Evolutionary conservation across 73 alveolate genomes (phyloP), one percentile per base, ranked within the genome.

Genomic region (Blepharisma stoltei): DNA sequence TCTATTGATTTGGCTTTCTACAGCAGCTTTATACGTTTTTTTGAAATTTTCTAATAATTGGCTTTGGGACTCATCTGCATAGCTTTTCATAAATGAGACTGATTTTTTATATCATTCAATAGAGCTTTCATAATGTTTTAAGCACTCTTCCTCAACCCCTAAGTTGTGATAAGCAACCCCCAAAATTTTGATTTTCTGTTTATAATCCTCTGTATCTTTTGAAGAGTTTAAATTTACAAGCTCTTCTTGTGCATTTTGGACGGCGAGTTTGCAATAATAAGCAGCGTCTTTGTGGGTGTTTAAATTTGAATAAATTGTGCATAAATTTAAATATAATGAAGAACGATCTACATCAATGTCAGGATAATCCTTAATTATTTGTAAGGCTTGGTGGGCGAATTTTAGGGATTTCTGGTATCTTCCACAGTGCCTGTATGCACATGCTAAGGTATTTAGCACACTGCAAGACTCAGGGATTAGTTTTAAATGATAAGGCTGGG

Each of bases 121-220:
- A 69, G 67, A 18, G 18, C 11, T 7, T 43, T 69, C 79, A 43
- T 69, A 69, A 25, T 69, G 55, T 41, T 88, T 87, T 44, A 91
- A 76, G 66, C 66, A 87, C 50, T 91, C 97, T 68, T 89, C 70
- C 82, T 91, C 97, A 3, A 91, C 95, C 6, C 93, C 97, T 41
- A 91, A 55, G 49, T 91, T 91, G 71, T 91, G 97, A 82, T 89
- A 91, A 20, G 96, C 92, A 49, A 91, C 91, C 0, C 93, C 94
- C 32, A 91, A 78, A 4, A 91, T 88, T 21, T 95, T 89, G 32
- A 91, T 80, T 67, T 85, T 70, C 48, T 91, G 92, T 71, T 91
- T 76, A 54, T 78, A 55, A 41, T 77, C 71, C 46, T 90, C 54
- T 38, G 54, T 54, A 6, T 25, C 54, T 32, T 49, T 50, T 76